Evolutionary conservation across 1,139 yeast genomes (phyloP).

Genomic region (Entelexis sorbosivorans): DNA sequence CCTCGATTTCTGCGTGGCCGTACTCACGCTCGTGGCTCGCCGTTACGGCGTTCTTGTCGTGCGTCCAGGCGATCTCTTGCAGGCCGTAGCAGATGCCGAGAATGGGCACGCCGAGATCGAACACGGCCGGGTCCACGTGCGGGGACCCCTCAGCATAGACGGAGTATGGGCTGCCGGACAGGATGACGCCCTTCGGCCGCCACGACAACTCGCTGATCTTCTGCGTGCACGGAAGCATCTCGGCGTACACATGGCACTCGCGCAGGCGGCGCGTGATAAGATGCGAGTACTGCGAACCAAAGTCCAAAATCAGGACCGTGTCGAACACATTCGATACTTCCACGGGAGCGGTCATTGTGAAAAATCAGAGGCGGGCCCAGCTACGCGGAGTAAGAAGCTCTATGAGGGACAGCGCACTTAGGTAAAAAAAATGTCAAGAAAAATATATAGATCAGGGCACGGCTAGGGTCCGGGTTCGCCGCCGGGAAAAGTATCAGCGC

Average conservation of each 20-base stretch:
- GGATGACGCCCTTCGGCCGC: conserved; percentile 93
- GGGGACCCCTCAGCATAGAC: conserved; percentile 94
- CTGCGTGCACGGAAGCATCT: conserved; percentile 98
- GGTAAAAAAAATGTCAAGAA: background rate
- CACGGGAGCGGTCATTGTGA: conserved; percentile 24
- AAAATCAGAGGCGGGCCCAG: background rate
- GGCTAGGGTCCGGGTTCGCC: conserved; percentile 1
- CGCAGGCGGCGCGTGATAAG: conserved; percentile 93
- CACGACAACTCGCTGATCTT: conserved; percentile 82
- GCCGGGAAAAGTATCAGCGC: background rate
- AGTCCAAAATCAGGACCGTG: conserved; percentile 93
- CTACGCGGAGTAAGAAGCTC: background rate
- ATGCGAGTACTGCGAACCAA: conserved; percentile 97
- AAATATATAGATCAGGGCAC: background rate
- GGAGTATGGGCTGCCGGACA: conserved; percentile 97
- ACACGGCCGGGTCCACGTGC: conserved; percentile 90
- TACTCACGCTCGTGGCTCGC: conserved; percentile 97
- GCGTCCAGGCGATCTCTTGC: conserved; percentile 97
- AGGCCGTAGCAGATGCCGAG: conserved; percentile 98
- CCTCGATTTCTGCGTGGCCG: conserved; percentile 87
- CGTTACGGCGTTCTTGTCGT: conserved; percentile 69
- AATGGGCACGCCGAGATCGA: conserved; percentile 83
- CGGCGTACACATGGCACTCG: conserved; percentile 96
- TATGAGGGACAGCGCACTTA: background rate
- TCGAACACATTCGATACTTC: conserved; percentile 75